Base-by-base conservation (phyloP, 768 basidiomycete species). In the Termitomyces sp. region DNA sequence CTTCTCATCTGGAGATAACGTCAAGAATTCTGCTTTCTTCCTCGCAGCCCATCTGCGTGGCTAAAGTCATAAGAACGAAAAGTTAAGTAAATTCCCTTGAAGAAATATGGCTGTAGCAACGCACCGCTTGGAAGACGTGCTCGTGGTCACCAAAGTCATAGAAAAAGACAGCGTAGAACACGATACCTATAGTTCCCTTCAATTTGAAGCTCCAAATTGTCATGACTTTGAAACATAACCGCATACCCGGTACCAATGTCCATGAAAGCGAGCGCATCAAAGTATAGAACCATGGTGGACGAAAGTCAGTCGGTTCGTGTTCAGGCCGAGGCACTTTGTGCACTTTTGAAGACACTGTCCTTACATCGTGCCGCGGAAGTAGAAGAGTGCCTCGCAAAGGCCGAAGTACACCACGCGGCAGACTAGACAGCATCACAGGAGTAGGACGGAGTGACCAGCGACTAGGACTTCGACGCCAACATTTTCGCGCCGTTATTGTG, bases 111-210 rank as follows among this genome's bases (percentile, higher is more conserved):
- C 14, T 19, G 47, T 32, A 48, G 16, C 2, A 45, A 75, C 83
- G 66, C 60, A 87, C 86, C 23, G 84, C 82, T 68, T 78, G 80
- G 68, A 87, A 89, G 27, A 87, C 83, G 66, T 89, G 86, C 23
- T 89, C 87, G 46, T 76, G 73, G n/a, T 86, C 82, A 4, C 87
- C 87, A 68, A 82, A 89, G 66, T 89, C 85, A 50, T 82, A 79
- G 55, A 84, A 68, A 66, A 89, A 85, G 21, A 85, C 72, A 3
- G 77, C 77, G 59, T 89, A 89, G 4, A 83, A 38, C 16, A 75
- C 66, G n/a, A 79, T 71, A 23, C 73, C 86, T 89, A 23, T n/a
- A 29, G 2, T 19, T n/a, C 11, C 16, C 1, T n/a, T 27, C 5
- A 38, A 17, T 38, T 9, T 12, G 7, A 29, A 10, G 4, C 44